Percentiles rank a stretch among this genome's conserved stretches.
Evolutionary conservation across 1,284 basidiomycete genomes (phyloP).

Genomic region (Ustilago vetiveriae): DNA sequence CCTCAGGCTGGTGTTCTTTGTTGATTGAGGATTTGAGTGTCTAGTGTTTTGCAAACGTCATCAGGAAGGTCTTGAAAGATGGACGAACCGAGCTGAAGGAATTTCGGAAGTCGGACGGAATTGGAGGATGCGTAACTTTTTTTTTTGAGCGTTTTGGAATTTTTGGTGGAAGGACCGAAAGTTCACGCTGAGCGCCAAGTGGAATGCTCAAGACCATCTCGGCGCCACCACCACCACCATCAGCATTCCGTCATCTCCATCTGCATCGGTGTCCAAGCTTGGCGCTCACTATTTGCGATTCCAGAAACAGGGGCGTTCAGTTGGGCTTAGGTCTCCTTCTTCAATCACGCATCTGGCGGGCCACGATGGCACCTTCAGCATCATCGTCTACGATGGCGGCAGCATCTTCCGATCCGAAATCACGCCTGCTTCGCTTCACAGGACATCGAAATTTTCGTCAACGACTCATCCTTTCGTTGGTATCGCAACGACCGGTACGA

Average conservation of each 20-base stretch:
- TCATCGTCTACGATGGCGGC: constrained; percentile 10
- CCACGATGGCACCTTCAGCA: constrained; percentile 31
- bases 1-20: constrained; percentile 1
- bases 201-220: background rate
- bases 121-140: background rate
- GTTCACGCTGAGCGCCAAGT: background rate
- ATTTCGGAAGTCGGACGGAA: background rate
- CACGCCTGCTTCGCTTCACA: constrained; percentile 71
- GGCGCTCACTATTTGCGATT: too few relatives aligned
- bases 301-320: too few relatives aligned
- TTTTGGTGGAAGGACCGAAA: constrained; percentile 1
- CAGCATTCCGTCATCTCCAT: too few relatives aligned
- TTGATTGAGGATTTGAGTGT: background rate
- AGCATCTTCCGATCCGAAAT: constrained; percentile 22
- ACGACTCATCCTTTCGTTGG: constrained; percentile 84
- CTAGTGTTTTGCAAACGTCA: too few relatives aligned
- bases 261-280: too few relatives aligned
- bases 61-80: too few relatives aligned
- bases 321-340: too few relatives aligned
- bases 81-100: background rate
- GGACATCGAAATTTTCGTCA: constrained; percentile 86
- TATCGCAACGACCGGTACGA: constrained; percentile 85
- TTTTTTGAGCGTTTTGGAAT: constrained; percentile 7
- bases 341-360: too few relatives aligned
- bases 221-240: background rate